These are phyloP conservation scores for Pterocarpus macrocarpus DNA, from an alignment of 306 rosid genomes.

Conservation along the genomic window DNA sequence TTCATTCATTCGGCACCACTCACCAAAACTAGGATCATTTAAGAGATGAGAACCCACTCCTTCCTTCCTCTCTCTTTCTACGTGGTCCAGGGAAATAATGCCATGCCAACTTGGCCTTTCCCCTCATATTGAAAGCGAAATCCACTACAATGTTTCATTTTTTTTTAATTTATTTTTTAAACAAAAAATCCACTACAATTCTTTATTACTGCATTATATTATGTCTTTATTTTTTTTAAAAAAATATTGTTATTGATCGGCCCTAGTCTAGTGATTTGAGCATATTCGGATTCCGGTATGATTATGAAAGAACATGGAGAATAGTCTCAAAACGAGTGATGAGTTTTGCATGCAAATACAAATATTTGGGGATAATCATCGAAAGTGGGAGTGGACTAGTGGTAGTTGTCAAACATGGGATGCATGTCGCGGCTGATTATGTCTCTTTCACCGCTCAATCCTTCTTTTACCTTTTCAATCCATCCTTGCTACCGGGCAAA, in stretches of 20 bases:
- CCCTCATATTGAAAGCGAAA: conserved; percentile 44
- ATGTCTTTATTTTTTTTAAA: background rate
- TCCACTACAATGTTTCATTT: conserved; percentile 3
- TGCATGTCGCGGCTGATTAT: conserved; percentile 16
- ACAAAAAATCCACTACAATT: background rate
- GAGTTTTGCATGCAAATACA: conserved; percentile 37
- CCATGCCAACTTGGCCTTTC: conserved; percentile 32
- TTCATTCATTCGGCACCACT: conserved; percentile 35
- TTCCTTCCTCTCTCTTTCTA: conserved; percentile 18
- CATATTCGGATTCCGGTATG: conserved; percentile 35
- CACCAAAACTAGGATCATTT: conserved; percentile 36
- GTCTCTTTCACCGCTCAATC: conserved; percentile 37
- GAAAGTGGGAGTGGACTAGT: conserved; percentile 6
- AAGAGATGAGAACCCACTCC: conserved; percentile 36
- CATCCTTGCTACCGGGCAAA: background rate
- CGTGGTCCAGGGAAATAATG: conserved; percentile 54
- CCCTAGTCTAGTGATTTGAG: conserved; percentile 28
- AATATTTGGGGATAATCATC: conserved; percentile 33
- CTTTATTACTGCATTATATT: conserved; percentile 1
- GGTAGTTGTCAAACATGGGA: conserved; percentile 44
- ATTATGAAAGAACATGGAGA: conserved; percentile 32
- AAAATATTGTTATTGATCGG: background rate
- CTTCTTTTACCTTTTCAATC: background rate
- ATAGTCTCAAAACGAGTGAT: conserved; percentile 35
- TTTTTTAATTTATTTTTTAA: too few species aligned